Evolutionary conservation across 352 stramenopile genomes (phyloP).

Genomic region (Peronosclerospora sorghi): DNA sequence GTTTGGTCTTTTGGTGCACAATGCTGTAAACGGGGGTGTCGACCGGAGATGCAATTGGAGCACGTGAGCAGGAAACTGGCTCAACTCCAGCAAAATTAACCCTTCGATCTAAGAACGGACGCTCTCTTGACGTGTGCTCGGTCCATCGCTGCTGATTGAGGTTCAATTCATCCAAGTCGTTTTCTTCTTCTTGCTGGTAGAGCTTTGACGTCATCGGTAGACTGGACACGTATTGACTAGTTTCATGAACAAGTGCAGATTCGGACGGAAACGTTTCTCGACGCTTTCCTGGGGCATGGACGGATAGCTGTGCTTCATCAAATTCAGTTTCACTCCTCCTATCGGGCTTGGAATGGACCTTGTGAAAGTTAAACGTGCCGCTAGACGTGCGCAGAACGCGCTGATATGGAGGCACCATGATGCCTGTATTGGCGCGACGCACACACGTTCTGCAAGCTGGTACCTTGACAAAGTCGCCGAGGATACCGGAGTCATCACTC

Average conservation of each 20-base stretch:
- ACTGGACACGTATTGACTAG: slow-evolving; percentile 3
- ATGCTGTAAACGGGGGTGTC: slow-evolving; percentile 2
- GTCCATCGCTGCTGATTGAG: slow-evolving; percentile 4
- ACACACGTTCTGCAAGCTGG: slow-evolving; percentile 30
- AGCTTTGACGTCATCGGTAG: slow-evolving; percentile 6
- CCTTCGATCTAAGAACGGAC: slow-evolving; percentile 6
- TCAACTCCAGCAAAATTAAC: not conserved
- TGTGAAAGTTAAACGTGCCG: slow-evolving; percentile 11
- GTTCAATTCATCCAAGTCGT: not conserved
- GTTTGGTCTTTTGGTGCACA: slow-evolving; percentile 3
- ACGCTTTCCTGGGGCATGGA: not conserved
- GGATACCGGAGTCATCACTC: slow-evolving; percentile 23
- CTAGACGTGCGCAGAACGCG: slow-evolving; percentile 9
- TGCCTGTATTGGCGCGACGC: slow-evolving; percentile 24
- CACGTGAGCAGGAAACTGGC: slow-evolving; percentile 3
- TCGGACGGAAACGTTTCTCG: slow-evolving; percentile 8
- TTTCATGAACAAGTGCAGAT: not conserved
- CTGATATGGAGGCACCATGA: slow-evolving; percentile 11
- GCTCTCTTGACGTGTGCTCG: slow-evolving; percentile 5
- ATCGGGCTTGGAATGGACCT: slow-evolving; percentile 4
- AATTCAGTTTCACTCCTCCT: not conserved
- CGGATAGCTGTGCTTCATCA: not conserved
- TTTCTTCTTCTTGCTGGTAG: not conserved
- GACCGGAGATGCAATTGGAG: slow-evolving; percentile 5
- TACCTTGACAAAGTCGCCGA: slow-evolving; percentile 36